Percentiles rank a stretch among this genome's conserved stretches.
phyloP scores from a whole-genome alignment of 495 filamentous ascomycete genomes.

The Neurospora sp. region DNA sequence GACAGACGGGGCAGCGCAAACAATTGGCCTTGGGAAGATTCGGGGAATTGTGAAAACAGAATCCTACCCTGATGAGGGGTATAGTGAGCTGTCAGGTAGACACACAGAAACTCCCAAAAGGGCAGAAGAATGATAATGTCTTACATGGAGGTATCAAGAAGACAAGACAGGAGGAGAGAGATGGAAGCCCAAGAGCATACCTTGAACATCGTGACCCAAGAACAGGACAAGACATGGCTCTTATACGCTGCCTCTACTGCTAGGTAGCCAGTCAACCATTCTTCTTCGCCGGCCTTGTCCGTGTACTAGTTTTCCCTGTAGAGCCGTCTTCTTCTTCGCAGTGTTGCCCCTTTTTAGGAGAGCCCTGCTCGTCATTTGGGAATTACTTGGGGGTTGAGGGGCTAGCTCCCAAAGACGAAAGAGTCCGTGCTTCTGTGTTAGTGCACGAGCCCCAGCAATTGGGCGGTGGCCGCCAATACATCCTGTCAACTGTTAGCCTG shows the following conservation, averaged over 20 bases:
- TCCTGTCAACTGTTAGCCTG: neutral
- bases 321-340: neutral
- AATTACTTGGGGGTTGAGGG: neutral
- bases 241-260: neutral
- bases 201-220: neutral
- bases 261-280: neutral
- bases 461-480: neutral
- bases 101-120: neutral
- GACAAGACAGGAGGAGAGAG: neutral
- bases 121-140: neutral
- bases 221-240: neutral
- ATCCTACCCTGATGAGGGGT: neutral
- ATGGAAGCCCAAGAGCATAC: neutral
- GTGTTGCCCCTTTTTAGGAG: neutral
- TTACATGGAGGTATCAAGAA: neutral
- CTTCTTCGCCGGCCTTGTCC: neutral
- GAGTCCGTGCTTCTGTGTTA: neutral
- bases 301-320: neutral
- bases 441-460: neutral
- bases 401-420: neutral
- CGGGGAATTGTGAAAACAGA: neutral
- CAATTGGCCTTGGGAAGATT: neutral
- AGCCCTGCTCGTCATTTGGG: neutral
- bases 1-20: neutral
- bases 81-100: neutral